A percentile compares a stretch with the other conserved stretches of the same genome.
These are phyloP conservation scores for Nicotiana paniculata DNA, from an alignment of 257 asterid genomes.

Conservation along the genomic window DNA sequence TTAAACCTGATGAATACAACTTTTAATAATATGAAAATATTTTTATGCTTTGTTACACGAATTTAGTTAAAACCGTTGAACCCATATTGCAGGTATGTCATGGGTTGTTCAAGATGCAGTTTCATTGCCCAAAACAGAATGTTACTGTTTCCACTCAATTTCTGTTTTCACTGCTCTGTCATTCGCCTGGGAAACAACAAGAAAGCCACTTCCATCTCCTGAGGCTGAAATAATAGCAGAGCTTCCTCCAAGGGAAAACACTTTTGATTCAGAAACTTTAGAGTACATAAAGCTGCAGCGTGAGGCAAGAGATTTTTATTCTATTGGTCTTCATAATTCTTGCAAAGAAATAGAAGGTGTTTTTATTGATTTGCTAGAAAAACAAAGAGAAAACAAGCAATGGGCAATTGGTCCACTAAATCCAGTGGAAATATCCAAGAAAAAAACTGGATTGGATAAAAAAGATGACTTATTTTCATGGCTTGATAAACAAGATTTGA, in stretches of 20 bases:
- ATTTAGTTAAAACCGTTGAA: too few species aligned
- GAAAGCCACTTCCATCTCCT: not conserved
- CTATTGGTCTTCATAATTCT: constrained; percentile 2
- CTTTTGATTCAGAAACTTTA: not conserved
- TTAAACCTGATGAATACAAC: not conserved
- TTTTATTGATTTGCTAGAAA: constrained; percentile 6
- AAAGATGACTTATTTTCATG: not conserved
- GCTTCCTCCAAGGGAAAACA: constrained; percentile 7
- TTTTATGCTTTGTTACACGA: too few species aligned
- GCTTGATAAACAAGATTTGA: not conserved
- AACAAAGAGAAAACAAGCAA: not conserved
- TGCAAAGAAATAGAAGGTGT: constrained; percentile 1
- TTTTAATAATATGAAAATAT: too few species aligned
- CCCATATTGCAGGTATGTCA: not conserved
- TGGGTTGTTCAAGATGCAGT: constrained; percentile 8
- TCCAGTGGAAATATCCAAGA: not conserved
- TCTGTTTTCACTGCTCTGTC: not conserved
- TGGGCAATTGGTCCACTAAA: not conserved
- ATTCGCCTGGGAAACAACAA: not conserved
- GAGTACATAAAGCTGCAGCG: not conserved
- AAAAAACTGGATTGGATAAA: too few species aligned
- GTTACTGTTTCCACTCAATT: not conserved
- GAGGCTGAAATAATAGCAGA: not conserved
- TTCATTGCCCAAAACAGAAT: not conserved
- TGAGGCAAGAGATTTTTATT: not conserved